Evolutionary conservation across 768 basidiomycete genomes (phyloP).

Genomic region (Russula compacta): DNA sequence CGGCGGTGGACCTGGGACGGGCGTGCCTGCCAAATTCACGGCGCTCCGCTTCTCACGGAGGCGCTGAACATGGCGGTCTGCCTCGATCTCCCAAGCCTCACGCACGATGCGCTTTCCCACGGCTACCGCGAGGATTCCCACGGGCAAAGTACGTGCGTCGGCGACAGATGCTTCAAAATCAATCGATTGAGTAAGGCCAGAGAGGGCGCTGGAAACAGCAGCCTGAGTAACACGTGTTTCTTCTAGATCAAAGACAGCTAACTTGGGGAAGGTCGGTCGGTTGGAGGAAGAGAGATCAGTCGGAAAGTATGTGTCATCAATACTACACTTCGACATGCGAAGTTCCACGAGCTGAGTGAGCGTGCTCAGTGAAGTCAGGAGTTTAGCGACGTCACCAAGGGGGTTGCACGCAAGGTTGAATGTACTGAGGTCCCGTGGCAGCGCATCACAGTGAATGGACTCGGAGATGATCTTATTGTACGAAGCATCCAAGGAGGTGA

Average conservation of each 20-base stretch:
- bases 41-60: constrained; percentile 20
- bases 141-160: constrained; percentile 20
- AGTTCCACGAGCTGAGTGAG: constrained; percentile 15
- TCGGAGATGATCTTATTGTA: constrained; percentile 54
- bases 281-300: constrained; percentile 20
- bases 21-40: constrained; percentile 19
- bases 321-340: constrained; percentile 26
- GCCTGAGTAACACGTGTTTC: constrained; percentile 50
- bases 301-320: constrained; percentile 54
- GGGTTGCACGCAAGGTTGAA: constrained; percentile 63
- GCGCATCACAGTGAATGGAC: constrained; percentile 38
- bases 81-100: constrained; percentile 75
- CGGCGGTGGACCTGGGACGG: constrained; percentile 5
- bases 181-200: constrained; percentile 40
- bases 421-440: constrained; percentile 50
- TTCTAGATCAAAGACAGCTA: constrained; percentile 55
- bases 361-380: constrained; percentile 9
- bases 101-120: constrained; percentile 64
- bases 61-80: constrained; percentile 40
- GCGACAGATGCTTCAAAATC: constrained; percentile 47
- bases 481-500: constrained; percentile 54
- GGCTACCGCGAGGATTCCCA: constrained; percentile 30
- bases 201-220: constrained; percentile 37
- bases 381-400: constrained; percentile 32
- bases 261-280: constrained; percentile 36